Percentiles rank a stretch among this genome's conserved stretches.
Evolutionary conservation across 2,329 filamentous ascomycete genomes (phyloP).

Genomic region (Penicillium sp.): DNA sequence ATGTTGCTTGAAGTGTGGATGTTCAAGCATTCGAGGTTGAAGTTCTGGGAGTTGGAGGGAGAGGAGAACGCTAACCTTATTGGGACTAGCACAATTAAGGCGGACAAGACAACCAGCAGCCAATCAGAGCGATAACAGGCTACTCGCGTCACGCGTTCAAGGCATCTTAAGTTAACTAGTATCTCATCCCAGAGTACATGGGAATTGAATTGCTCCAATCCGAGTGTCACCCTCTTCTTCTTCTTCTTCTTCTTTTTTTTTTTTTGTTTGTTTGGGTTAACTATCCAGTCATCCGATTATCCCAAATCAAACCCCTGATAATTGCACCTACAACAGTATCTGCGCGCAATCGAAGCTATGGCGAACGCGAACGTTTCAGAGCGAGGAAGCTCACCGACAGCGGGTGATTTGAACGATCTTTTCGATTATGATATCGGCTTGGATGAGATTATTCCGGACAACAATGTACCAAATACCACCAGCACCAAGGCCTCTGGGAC

Average conservation of each 20-base stretch:
- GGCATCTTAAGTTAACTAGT: background rate
- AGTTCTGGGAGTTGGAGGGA: slow-evolving; percentile 30
- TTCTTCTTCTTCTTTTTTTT: too few relatives aligned
- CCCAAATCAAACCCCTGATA: background rate
- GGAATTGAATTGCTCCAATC: background rate
- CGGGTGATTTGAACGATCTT: slow-evolving; percentile 61
- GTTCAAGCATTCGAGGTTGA: slow-evolving; percentile 22
- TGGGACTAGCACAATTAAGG: slow-evolving; percentile 12
- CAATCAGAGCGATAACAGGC: slow-evolving; percentile 16
- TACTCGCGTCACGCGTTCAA: slow-evolving; percentile 15
- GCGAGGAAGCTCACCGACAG: slow-evolving; percentile 18
- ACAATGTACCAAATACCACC: slow-evolving; percentile 18
- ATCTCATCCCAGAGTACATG: background rate
- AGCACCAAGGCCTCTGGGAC: slow-evolving; percentile 18
- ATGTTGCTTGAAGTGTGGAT: slow-evolving; percentile 27
- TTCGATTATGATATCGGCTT: slow-evolving; percentile 70
- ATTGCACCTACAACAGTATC: background rate
- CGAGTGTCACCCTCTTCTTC: background rate
- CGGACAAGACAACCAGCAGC: slow-evolving; percentile 9
- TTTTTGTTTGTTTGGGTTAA: background rate
- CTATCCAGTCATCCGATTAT: background rate
- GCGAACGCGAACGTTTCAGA: slow-evolving; percentile 7
- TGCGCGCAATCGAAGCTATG: background rate
- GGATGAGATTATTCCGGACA: slow-evolving; percentile 49
- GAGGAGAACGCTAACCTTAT: slow-evolving; percentile 23